Evolutionary conservation across 192 early-diverging fungal genomes (phyloP).

Genomic region (Umbelopsis sp.): DNA sequence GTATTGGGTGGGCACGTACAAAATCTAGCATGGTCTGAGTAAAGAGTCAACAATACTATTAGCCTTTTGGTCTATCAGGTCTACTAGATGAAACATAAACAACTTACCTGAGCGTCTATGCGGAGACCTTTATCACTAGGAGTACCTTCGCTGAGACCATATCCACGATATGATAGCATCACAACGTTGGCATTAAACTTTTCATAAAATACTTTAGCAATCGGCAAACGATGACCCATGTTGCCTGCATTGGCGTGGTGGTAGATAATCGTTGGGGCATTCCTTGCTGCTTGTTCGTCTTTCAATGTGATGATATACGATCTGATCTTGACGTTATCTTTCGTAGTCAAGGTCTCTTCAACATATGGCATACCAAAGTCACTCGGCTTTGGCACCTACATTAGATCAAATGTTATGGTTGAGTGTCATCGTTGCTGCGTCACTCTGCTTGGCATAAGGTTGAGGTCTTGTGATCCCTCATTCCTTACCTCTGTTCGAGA

Average conservation of each 20-base stretch:
- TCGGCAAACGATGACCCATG: slow-evolving; percentile 90
- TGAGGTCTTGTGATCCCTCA: too few relatives aligned
- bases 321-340: slow-evolving; percentile 78
- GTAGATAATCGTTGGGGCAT: slow-evolving; percentile 79
- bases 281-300: slow-evolving; percentile 53
- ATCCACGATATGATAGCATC: slow-evolving; percentile 93
- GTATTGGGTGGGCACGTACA: slow-evolving; percentile 69
- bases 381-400: slow-evolving; percentile 69
- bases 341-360: slow-evolving; percentile 74
- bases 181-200: slow-evolving; percentile 79
- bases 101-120: slow-evolving; percentile 75
- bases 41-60: not conserved
- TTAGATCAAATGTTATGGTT: not conserved
- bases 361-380: slow-evolving; percentile 64
- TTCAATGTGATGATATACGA: slow-evolving; percentile 75
- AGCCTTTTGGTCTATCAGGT: not conserved
- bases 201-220: slow-evolving; percentile 72
- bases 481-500: slow-evolving; percentile 48
- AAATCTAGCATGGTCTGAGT: slow-evolving; percentile 78
- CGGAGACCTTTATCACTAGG: slow-evolving; percentile 84
- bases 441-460: not conserved
- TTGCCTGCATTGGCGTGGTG: slow-evolving; percentile 64
- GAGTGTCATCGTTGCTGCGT: not conserved
- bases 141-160: slow-evolving; percentile 84
- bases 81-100: not conserved